These are phyloP conservation scores for Paspalum notatum DNA, from an alignment of 176 grass and related monocot genomes.

Conservation along the genomic window DNA sequence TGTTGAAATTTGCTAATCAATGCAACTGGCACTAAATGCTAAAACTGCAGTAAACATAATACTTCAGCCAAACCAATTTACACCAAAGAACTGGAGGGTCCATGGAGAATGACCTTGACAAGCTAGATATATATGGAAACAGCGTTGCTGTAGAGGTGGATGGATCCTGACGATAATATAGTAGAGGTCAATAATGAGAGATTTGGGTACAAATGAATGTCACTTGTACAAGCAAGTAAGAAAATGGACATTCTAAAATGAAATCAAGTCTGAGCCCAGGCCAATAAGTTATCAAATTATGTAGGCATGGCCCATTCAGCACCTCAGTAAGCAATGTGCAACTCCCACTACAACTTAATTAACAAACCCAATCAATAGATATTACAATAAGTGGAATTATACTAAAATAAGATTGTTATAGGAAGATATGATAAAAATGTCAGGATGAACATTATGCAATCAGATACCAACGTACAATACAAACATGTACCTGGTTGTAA, in stretches of 20 bases:
- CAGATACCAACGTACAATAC: neutral
- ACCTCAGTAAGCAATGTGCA: conserved; percentile 21
- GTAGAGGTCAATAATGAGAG: conserved; percentile 51
- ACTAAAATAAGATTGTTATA: neutral
- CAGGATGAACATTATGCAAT: conserved; percentile 27
- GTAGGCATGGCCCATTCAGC: neutral
- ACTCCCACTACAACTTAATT: neutral
- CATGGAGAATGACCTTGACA: conserved; percentile 68
- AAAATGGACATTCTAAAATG: conserved; percentile 33
- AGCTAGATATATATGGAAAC: conserved; percentile 61
- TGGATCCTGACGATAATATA: conserved; percentile 65
- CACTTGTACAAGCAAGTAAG: conserved; percentile 39
- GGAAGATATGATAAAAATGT: neutral
- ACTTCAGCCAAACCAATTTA: conserved; percentile 39
- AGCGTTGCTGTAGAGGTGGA: conserved; percentile 58
- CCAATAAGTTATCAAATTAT: neutral
- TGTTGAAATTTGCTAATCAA: conserved; percentile 32
- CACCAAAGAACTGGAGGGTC: conserved; percentile 42
- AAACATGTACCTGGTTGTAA: conserved; percentile 65
- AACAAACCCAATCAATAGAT: neutral
- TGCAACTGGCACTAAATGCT: conserved; percentile 27
- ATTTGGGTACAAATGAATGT: conserved; percentile 37
- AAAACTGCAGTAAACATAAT: conserved; percentile 29
- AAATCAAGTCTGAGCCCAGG: neutral
- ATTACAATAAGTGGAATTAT: neutral